A percentile compares a stretch with the other conserved stretches of the same genome.
Conservation (phyloP, 768 basidiomycete species). For the Macrolepiota dolichaula region DNA sequence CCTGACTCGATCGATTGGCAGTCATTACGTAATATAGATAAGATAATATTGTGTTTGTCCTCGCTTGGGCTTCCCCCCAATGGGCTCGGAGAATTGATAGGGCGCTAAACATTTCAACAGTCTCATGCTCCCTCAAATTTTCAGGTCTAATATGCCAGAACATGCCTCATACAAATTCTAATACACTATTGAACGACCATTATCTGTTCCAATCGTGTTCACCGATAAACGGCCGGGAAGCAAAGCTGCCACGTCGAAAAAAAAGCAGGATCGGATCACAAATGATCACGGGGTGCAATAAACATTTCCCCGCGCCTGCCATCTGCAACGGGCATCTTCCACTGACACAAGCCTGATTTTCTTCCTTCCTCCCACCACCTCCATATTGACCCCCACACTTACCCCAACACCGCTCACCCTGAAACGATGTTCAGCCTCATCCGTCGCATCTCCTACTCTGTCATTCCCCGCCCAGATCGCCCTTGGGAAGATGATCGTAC, state of each 20-base stretch:
- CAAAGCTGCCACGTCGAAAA: slow-evolving; percentile 9
- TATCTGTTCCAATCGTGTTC: background rate
- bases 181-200: background rate
- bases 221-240: background rate
- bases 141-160: too few relatives aligned
- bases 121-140: too few relatives aligned
- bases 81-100: too few relatives aligned
- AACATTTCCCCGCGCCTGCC: background rate
- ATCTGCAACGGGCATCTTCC: background rate
- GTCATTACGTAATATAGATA: background rate
- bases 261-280: background rate
- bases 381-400: background rate
- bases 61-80: too few relatives aligned
- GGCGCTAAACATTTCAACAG: too few relatives aligned
- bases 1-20: slow-evolving; percentile 4
- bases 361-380: background rate
- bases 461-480: slow-evolving; percentile 68
- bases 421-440: slow-evolving; percentile 62
- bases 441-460: slow-evolving; percentile 66
- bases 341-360: background rate
- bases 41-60: background rate
- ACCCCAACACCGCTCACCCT: background rate
- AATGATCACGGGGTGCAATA: slow-evolving; percentile 4
- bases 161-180: background rate
- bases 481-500: slow-evolving; percentile 79